Conservation (phyloP, 495 filamentous ascomycete species). For the Hyaloscypha finlandica region DNA sequence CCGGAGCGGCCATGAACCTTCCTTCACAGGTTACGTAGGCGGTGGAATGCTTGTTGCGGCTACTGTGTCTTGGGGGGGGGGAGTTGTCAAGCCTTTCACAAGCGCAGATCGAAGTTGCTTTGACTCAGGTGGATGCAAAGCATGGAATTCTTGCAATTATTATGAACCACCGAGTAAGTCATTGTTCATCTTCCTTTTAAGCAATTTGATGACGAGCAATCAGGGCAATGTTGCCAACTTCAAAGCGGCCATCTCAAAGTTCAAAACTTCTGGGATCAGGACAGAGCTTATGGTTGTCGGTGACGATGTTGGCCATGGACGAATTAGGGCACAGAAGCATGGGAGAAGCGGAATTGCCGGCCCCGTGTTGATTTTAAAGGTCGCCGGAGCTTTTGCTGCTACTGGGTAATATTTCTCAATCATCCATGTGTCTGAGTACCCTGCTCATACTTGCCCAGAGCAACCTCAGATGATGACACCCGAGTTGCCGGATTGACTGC, state of each 20-base stretch:
- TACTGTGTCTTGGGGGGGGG: constrained; percentile 71
- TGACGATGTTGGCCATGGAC: constrained; percentile 88
- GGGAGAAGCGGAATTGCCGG: constrained; percentile 87
- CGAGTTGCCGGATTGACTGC: constrained; percentile 1
- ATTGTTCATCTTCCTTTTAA: too few species aligned
- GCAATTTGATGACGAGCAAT: too few species aligned
- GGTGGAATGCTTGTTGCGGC: constrained; percentile 59
- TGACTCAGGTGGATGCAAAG: too few species aligned
- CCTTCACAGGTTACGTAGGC: constrained; percentile 37
- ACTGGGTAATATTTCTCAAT: constrained; percentile 51
- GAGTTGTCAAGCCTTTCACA: constrained; percentile 73
- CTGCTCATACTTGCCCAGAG: constrained; percentile 81
- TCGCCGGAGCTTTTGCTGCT: constrained; percentile 78
- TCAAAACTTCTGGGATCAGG: constrained; percentile 68
- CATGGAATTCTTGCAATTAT: too few species aligned
- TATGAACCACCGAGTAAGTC: too few species aligned
- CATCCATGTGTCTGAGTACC: constrained; percentile 62
- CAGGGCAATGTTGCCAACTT: constrained; percentile 80
- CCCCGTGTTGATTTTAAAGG: constrained; percentile 83
- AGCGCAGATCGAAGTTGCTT: constrained; percentile 53
- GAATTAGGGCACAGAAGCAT: constrained; percentile 78
- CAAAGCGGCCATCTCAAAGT: constrained; percentile 88
- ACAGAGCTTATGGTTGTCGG: constrained; percentile 90
- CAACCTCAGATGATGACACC: not conserved
- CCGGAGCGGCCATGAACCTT: constrained; percentile 74